Evolutionary conservation across 768 basidiomycete species (phyloP), one percentile per base, ranked within the genome.

Genomic region (Cystofilobasidium capitatum): DNA sequence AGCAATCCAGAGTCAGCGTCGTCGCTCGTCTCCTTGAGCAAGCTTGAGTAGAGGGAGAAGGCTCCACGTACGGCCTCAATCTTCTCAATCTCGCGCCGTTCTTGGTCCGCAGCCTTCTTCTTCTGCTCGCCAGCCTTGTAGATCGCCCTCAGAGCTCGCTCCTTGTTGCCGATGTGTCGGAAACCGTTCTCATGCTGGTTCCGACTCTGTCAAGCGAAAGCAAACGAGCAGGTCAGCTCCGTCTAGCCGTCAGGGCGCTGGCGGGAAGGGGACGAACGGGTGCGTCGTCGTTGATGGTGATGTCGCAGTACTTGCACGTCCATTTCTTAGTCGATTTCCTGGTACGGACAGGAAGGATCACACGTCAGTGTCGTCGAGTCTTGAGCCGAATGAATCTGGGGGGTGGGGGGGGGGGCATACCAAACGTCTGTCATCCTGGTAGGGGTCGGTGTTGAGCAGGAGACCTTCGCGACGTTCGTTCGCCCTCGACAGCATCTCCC

Each of bases 241-340:
- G 58, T 6, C 31, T 4, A 59, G 26, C 37, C n/a, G 40, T 1
- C 45, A 31, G 2, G 26, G 14, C 40, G 24, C 14, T 35, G 24
- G 42, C 16, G n/a, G 49, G 33, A 33, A 45, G 49, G 16, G 10
- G 33, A 72, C 78, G 66, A 26, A 80, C 79, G 0, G 80, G 79
- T n/a, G 78, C 90, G 81, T 99, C 94, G 79, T 99, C 96, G 62
- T 91, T 84, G 70, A 99, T 97, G 80, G 87, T 97, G 70, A 91
- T 91, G 60, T 91, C 88, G 80, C 96, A 98, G 81, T 97, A 97
- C 76, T 92, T 91, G 85, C 92, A 96, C 75, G 44, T 47, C 59
- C 66, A 68, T 35, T 59, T 58, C 58, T 65, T 65, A 37, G 64
- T 65, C 29, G 64, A 65, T 16, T 45, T 57, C 64, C 64, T 51